phyloP scores from a whole-genome alignment of 1,284 basidiomycete species.

The Rhizoctonia solani region DNA sequence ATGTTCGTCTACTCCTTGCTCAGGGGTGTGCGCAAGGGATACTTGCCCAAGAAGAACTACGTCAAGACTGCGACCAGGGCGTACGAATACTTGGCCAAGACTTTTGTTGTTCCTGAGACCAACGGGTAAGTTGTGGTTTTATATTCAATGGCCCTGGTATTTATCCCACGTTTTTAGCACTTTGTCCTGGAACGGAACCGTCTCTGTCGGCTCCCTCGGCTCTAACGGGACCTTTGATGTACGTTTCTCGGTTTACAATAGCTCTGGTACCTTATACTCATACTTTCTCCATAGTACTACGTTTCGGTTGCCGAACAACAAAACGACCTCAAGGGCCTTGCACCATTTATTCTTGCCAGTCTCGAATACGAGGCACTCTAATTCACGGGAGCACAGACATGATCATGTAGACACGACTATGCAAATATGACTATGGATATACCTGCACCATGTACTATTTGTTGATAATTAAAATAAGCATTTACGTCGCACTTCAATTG shows the following conservation, averaged over 20 bases:
- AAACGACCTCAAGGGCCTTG: conserved; percentile 55
- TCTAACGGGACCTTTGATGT: conserved; percentile 34
- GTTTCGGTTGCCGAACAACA: conserved; percentile 44
- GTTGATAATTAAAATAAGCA: conserved; percentile 12
- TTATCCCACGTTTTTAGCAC: conserved; percentile 46
- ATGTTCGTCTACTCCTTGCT: conserved; percentile 57
- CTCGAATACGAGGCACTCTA: conserved; percentile 49
- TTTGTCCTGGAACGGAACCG: conserved; percentile 45
- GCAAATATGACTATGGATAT: conserved; percentile 16
- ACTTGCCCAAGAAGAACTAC: conserved; percentile 45
- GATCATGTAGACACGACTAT: background rate
- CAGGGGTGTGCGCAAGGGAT: conserved; percentile 52
- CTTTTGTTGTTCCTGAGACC: conserved; percentile 51
- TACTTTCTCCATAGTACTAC: conserved; percentile 21
- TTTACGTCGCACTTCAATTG: no score
- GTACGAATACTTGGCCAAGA: conserved; percentile 50
- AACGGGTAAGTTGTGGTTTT: conserved; percentile 43
- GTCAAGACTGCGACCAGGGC: conserved; percentile 50
- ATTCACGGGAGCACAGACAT: background rate
- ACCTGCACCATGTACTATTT: conserved; percentile 1
- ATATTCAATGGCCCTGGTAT: conserved; percentile 1
- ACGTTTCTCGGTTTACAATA: background rate
- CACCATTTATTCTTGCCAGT: conserved; percentile 55
- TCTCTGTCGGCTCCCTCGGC: conserved; percentile 26
- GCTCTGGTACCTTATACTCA: background rate